Evolutionary conservation across 129 eudicot genomes (phyloP), one percentile per base, ranked within the genome.

Genomic region (Centella asiatica): DNA sequence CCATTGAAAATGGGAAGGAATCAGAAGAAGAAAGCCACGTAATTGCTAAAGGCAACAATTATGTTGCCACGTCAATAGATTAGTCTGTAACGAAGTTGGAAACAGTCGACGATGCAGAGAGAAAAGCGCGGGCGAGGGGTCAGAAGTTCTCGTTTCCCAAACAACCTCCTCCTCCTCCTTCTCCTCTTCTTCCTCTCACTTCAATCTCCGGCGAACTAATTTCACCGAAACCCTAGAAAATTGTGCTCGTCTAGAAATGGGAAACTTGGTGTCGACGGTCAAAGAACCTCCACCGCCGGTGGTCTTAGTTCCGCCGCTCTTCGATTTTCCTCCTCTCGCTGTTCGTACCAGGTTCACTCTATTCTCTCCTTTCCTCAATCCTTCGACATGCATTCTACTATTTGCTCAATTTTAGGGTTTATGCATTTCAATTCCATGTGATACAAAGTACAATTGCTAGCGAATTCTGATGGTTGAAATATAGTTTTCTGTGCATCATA

Each of bases 281-380:
- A 66, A 67, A 57, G 83, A 59, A 64, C 85, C 80, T 6, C 90
- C 94, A 19, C 97, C 95, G 72, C 97, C 90, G n/a, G 75, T 86
- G 89, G 94, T 86, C 78, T 62, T 86, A 69, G 97, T 90, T 46
- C 97, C 97, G 45, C 97, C 97, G 40, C 95, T 90, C 53, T 90
- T 90, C 76, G 97, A 90, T 65, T 90, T 83, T 72, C 97, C 97
- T 66, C 97, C 97, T 10, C 95, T 90, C 60, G 95, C 94, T 28
- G 94, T 94, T 49, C 95, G 97, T 48, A 86, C 85, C 46, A 90
- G 95, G 97, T 86, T 63, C 29, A 6, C 27, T 57, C 32, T 32
- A n/a, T 23, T 33, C 45, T 57, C 45, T 33, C 34, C 0, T 23
- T 5, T 9, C 1, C 0, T 14, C 57, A 18, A 18, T 28, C n/a